Evolutionary conservation across 1,284 basidiomycete species (phyloP), one percentile per base, ranked within the genome.

Genomic region (Cryptococcus wingfieldii): DNA sequence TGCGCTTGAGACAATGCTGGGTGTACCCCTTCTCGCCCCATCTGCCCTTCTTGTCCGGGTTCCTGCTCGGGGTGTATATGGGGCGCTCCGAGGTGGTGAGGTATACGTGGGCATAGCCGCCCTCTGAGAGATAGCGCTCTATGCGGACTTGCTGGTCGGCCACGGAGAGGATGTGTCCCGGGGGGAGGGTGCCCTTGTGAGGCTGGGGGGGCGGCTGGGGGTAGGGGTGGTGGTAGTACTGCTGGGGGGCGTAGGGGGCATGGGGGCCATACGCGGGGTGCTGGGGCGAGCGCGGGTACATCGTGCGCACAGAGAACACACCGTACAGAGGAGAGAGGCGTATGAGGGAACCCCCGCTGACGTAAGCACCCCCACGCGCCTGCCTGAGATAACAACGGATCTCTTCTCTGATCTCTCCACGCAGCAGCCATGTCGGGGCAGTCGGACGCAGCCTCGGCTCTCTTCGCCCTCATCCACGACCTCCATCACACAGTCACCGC

Each of bases 91-190:
- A 93, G 54, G 85, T 83, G 54, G 96, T 94, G 57, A 98, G 86
- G 79, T 99, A 99, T 49, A 99, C 95, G 78, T 97, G 90, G 1
- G 96, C 95, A 75, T 98, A 99, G 16, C 96, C 96, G 77, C 93
- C 94, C 85, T 98, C 94, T 51, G 87, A 90, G 50, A 99, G 84
- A 80, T 96, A 98, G 68, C 87, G 80, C 66, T 90, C 86, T 51
- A 88, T 88, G 65, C 89, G 86, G 55, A 98, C 93, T 37, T 82
- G 85, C 76, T 89, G 86, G 68, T 89, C 88, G 72, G 95, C 96
- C 49, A 98, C 90, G 19, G 85, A 80, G 64, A 98, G 91, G 52
- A 86, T 83, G 72, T 96, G 93, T 4, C 95, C 95, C 0, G 82
- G 81, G 6, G 74, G 72, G 8, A 82, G 69, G 0, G 78, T 79